phyloP scores from a whole-genome alignment of 2,329 filamentous ascomycete genomes.

The Fusarium palustre region DNA sequence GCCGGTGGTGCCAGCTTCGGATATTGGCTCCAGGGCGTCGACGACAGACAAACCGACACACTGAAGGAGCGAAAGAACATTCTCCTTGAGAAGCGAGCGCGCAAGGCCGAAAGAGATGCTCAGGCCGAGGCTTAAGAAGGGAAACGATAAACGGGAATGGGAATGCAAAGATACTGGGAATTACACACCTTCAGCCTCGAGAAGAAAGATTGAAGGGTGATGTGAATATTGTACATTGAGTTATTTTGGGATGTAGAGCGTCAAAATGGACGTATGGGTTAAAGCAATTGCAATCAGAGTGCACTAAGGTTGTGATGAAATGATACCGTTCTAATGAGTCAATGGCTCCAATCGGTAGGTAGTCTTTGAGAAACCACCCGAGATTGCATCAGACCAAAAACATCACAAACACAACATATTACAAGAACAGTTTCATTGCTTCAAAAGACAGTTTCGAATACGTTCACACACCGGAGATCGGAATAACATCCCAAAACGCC shows the following conservation, averaged over 20 bases:
- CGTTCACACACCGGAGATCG: conserved; percentile 20
- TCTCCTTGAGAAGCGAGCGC: conserved; percentile 89
- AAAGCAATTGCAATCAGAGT: conserved; percentile 24
- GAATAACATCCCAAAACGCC: conserved; percentile 23
- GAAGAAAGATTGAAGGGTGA: conserved; percentile 13
- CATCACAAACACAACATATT: neutral
- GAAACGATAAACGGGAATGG: neutral
- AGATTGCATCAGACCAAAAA: neutral
- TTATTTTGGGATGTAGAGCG: conserved; percentile 43
- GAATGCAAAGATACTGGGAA: conserved; percentile 29
- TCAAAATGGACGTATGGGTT: conserved; percentile 45
- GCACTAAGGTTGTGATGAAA: conserved; percentile 23
- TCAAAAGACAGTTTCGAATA: conserved; percentile 19
- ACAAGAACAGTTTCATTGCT: conserved; percentile 14
- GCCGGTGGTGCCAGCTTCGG: conserved; percentile 90
- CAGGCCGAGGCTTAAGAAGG: conserved; percentile 44
- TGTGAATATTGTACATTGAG: conserved; percentile 44
- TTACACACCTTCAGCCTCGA: conserved; percentile 10
- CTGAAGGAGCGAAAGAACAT: conserved; percentile 81
- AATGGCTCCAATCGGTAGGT: neutral
- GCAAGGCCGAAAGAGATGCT: conserved; percentile 62
- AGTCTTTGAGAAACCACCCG: neutral
- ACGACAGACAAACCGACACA: conserved; percentile 81
- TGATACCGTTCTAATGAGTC: conserved; percentile 1
- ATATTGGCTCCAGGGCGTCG: conserved; percentile 95